These are phyloP conservation scores for thale cress (Arabidopsis thaliana) DNA, from an alignment of 345 rosid genomes.

Conservation along the genomic window DNA sequence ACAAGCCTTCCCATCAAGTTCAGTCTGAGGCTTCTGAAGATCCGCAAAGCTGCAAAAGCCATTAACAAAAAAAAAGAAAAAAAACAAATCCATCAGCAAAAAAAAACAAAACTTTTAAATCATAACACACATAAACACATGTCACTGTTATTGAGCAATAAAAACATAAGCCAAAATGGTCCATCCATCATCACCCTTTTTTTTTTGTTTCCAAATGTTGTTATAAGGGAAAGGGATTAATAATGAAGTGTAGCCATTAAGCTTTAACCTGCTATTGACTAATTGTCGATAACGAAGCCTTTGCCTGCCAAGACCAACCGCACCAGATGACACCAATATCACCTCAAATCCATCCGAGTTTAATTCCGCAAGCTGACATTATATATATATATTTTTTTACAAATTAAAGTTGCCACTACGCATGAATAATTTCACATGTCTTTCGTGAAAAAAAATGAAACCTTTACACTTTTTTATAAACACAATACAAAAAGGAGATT, in stretches of 20 bases:
- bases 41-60: constrained; percentile 76
- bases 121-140: neutral
- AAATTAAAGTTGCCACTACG: constrained; percentile 25
- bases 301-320: constrained; percentile 97
- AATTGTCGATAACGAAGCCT: constrained; percentile 87
- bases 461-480: constrained; percentile 15
- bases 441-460: constrained; percentile 16
- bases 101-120: neutral
- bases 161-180: constrained; percentile 22
- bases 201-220: neutral
- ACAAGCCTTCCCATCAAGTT: constrained; percentile 96
- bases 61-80: constrained; percentile 11
- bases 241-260: neutral
- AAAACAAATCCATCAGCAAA: constrained; percentile 14
- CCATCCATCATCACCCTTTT: neutral
- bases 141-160: neutral
- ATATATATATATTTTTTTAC: constrained; percentile 6
- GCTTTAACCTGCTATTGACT: constrained; percentile 89
- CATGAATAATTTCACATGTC: constrained; percentile 26
- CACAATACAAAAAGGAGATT: neutral
- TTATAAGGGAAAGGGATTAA: neutral
- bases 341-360: constrained; percentile 83
- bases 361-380: constrained; percentile 80
- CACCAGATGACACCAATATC: constrained; percentile 93
- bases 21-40: constrained; percentile 93